Percentiles rank a stretch among this genome's conserved stretches.
Conservation (phyloP, 305 asterid genomes). For the Fraxinus dipetala region DNA sequence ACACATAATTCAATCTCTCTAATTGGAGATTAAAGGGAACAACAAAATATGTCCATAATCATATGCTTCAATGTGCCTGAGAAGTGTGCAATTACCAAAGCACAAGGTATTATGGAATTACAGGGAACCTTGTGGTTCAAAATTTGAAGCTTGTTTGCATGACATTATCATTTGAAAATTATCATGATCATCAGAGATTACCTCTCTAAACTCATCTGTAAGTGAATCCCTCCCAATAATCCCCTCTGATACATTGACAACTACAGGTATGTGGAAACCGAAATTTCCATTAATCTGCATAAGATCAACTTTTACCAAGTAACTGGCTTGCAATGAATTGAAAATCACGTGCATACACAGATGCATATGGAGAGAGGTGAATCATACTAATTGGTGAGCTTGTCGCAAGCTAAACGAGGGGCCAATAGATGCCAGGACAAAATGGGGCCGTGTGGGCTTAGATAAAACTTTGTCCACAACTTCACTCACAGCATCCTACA, state of each 20-base stretch:
- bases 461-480: slow-evolving; percentile 66
- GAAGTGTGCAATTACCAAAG: slow-evolving; percentile 13
- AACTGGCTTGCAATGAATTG: slow-evolving; percentile 5
- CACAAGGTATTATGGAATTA: background rate
- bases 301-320: slow-evolving; percentile 13
- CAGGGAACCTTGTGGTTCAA: background rate
- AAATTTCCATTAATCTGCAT: slow-evolving; percentile 50
- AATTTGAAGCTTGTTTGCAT: slow-evolving; percentile 14
- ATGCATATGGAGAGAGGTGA: slow-evolving; percentile 12
- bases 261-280: slow-evolving; percentile 44
- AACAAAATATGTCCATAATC: slow-evolving; percentile 1
- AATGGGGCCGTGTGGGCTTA: slow-evolving; percentile 76
- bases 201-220: slow-evolving; percentile 58
- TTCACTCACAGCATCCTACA: slow-evolving; percentile 72
- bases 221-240: slow-evolving; percentile 56
- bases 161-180: background rate
- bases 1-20: background rate
- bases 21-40: background rate
- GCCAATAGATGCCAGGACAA: slow-evolving; percentile 62
- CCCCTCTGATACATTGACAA: slow-evolving; percentile 52
- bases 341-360: slow-evolving; percentile 8
- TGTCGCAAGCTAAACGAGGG: slow-evolving; percentile 40
- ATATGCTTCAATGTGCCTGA: background rate
- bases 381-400: slow-evolving; percentile 53
- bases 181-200: slow-evolving; percentile 16